Percentiles rank a stretch among this genome's conserved stretches.
Conservation (phyloP, 1,284 basidiomycete genomes). For the Sutorius eximius region DNA sequence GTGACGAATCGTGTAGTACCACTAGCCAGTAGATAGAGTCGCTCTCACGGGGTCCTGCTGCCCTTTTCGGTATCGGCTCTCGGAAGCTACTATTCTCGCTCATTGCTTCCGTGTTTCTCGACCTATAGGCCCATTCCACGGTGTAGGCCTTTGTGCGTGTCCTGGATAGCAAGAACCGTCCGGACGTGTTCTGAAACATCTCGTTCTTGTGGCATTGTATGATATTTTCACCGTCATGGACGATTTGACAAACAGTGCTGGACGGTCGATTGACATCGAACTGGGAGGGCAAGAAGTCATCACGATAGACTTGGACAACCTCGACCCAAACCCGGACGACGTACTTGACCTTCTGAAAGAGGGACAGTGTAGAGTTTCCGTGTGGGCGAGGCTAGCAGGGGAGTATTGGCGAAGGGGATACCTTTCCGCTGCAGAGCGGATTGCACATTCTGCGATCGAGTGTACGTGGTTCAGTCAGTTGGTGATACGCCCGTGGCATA, state of each 20-base stretch:
- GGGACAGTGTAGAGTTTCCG: conserved; percentile 64
- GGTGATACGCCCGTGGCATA: neutral
- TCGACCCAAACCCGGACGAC: conserved; percentile 72
- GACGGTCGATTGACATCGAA: conserved; percentile 60
- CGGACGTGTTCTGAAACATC: neutral
- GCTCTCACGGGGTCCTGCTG: too few relatives aligned
- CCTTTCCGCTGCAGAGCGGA: conserved; percentile 67
- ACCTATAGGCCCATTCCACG: neutral
- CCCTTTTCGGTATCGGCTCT: too few relatives aligned
- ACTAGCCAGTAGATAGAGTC: too few relatives aligned
- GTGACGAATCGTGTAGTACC: too few relatives aligned
- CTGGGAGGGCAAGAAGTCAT: conserved; percentile 78
- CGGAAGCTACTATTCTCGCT: too few relatives aligned
- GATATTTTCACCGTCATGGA: conserved; percentile 19
- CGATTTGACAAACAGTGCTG: conserved; percentile 11
- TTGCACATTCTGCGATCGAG: conserved; percentile 60
- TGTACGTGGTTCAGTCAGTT: conserved; percentile 49
- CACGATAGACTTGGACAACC: conserved; percentile 74
- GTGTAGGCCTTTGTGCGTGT: neutral
- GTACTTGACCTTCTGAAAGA: conserved; percentile 69
- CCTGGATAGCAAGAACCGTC: neutral
- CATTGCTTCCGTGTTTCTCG: neutral
- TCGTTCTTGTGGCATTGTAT: neutral
- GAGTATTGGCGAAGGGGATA: conserved; percentile 77
- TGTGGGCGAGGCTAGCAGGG: conserved; percentile 75